These are phyloP conservation scores for Tolypocladium sp. DNA, from an alignment of 2,329 filamentous ascomycete genomes.

Conservation along the genomic window DNA sequence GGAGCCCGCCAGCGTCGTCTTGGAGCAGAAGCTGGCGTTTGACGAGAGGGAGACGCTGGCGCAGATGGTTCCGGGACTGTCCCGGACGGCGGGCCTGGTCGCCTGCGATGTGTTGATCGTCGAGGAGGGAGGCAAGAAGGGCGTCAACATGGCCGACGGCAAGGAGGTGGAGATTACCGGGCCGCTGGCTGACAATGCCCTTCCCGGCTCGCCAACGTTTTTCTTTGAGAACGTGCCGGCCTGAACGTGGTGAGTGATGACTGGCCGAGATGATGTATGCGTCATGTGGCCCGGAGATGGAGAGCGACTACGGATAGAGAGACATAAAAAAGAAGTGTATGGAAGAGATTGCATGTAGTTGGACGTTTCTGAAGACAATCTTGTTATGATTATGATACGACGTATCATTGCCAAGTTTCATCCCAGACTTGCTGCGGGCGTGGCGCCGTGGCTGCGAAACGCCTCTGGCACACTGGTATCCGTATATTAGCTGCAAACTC, in stretches of 20 bases:
- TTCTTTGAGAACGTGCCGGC: conserved; percentile 67
- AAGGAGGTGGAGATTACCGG: conserved; percentile 48
- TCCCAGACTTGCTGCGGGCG: not conserved
- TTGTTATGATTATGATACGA: not conserved
- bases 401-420: not conserved
- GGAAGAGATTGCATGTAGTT: not conserved
- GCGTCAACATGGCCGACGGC: conserved; percentile 41
- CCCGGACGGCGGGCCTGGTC: conserved; percentile 61
- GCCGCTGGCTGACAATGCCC: conserved; percentile 58
- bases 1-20: conserved; percentile 57
- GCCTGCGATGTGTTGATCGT: conserved; percentile 65
- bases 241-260: not conserved
- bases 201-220: conserved; percentile 77
- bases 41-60: conserved; percentile 69
- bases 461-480: not conserved
- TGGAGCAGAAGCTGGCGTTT: conserved; percentile 79
- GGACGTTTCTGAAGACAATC: not conserved
- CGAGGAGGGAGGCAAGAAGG: conserved; percentile 59
- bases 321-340: not conserved
- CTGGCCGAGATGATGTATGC: not conserved
- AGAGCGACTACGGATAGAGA: not conserved
- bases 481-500: not conserved
- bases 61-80: conserved; percentile 72
- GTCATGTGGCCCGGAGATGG: not conserved
- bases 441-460: not conserved